Evolutionary conservation across 345 rosid genomes (phyloP), one percentile per base, ranked within the genome.

Genomic region (Psidium friedrichsthalianum): DNA sequence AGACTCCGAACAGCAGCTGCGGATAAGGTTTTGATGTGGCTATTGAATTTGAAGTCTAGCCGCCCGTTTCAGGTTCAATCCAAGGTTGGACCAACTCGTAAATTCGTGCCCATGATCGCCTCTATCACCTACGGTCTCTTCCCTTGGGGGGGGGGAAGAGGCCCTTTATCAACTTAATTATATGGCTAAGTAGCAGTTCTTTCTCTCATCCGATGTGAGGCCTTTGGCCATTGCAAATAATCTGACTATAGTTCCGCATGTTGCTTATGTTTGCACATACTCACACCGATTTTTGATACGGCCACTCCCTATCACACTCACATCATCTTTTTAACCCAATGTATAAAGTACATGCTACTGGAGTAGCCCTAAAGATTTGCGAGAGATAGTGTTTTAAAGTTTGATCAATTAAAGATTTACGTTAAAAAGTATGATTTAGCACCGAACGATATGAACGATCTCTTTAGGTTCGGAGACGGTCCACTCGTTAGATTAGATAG

Each of bases 231-330:
- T 61, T 14, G 29, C 8, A 7, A 5, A 27, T 3, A 3, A 6
- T 61, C 22, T 1, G 1, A 29, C 18, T 15, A 18, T 54, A 18
- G 9, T 55, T 7, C 10, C 0, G 3, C 20, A 24, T 55, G 74
- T 29, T 15, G 42, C 76, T 15, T 61, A 61, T 61, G 42, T 29
- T 61, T 29, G 36, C 42, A 61, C 0, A 0, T 61, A 15, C 10
- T 7, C 0, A 15, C 15, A 18, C 22, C 0, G 29, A 27, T 32
- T 29, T 15, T 61, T 15, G 6, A 61, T 29, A 61, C 4, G 36
- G 8, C 0, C 6, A 0, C 15, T 4, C 0, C 0, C 2, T 59
- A 59, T 0, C 2, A 1, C 18, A 61, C 27, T 29, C 40, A 27
- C 0, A 1, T 6, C 20, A 25, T 61, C 40, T 14, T 59, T 27